Evolutionary conservation across 2,329 filamentous ascomycete genomes (phyloP).

Genomic region (Alternaria brassicae): DNA sequence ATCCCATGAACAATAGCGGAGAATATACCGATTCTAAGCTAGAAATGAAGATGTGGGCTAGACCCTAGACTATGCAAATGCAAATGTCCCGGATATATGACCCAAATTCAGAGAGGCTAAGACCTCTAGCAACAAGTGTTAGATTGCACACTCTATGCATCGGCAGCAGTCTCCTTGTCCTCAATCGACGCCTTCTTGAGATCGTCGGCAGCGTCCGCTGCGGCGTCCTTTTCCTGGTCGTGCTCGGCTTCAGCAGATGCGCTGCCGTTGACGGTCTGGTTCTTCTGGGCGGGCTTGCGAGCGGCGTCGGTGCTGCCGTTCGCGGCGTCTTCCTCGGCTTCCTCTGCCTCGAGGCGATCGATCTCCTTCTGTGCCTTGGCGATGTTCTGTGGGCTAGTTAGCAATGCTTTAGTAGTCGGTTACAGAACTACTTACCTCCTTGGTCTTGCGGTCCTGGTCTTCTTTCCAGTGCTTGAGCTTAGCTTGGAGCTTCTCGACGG

Average conservation of each 20-base stretch:
- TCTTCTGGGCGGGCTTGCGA: slow-evolving; percentile 61
- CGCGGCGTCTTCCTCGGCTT: slow-evolving; percentile 56
- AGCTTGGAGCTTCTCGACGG: slow-evolving; percentile 87
- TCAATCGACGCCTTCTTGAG: slow-evolving; percentile 68
- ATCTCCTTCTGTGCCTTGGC: slow-evolving; percentile 97
- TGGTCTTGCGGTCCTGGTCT: slow-evolving; percentile 87
- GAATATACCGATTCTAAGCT: slow-evolving; percentile 24
- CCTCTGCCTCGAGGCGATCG: slow-evolving; percentile 78
- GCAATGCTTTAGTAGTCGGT: background rate
- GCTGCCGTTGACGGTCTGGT: slow-evolving; percentile 60
- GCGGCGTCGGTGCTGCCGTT: slow-evolving; percentile 62
- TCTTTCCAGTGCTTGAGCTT: slow-evolving; percentile 92
- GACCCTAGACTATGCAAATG: slow-evolving; percentile 27
- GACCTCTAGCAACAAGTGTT: slow-evolving; percentile 9
- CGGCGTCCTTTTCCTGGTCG: slow-evolving; percentile 65
- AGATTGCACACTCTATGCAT: slow-evolving; percentile 31
- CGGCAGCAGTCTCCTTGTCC: slow-evolving; percentile 51
- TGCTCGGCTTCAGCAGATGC: slow-evolving; percentile 62
- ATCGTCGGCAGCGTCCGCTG: slow-evolving; percentile 65
- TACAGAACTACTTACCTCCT: slow-evolving; percentile 70
- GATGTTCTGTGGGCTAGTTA: slow-evolving; percentile 73
- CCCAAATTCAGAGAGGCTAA: slow-evolving; percentile 22
- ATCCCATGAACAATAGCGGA: slow-evolving; percentile 24
- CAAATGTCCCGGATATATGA: slow-evolving; percentile 23
- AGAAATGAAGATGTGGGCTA: slow-evolving; percentile 25